Evolutionary conservation across 352 stramenopile genomes (phyloP), one percentile per base, ranked within the genome.

Genomic region (Ophiocytium majus): DNA sequence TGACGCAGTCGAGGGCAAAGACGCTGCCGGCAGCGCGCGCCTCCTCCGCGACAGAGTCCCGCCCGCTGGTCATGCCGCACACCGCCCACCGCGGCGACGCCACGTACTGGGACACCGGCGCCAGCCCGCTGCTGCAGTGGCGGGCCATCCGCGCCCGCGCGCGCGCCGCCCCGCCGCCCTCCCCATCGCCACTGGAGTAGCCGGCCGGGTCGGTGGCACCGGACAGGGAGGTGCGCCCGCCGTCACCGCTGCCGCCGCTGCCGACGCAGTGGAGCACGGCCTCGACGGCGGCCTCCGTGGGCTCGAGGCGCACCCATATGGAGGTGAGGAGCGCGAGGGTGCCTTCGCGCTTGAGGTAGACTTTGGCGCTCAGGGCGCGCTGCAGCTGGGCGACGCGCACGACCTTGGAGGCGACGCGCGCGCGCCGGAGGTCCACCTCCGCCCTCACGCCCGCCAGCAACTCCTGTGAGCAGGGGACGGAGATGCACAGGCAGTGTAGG

Each of bases 1-100:
- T 86, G 0, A 86, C 28, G 57, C 78, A 79, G 78, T 86, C 83
- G 37, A 86, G 79, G 23, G 78, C 83, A 23, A 86, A 75, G 1
- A 84, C 74, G 83, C 36, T 86, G 14, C 76, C 49, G 34, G 79
- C 78, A 28, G 63, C 79, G 9, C 83, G 83, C 19, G 84, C 50
- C n/a, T 82, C 83, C 23, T 82, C 34, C 43, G 49, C 50, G n/a
- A 84, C 64, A 19, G 66, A 5, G 10, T 9, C 31, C 10, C 9
- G 9, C 63, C n/a, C 32, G 43, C 35, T 66, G 76, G 76, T 50
- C 78, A 32, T 80, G 33, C 9, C 33, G 57, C 57, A 74, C 34
- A 32, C 79, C 74, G 34, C 83, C 74, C 57, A 84, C 34, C 36
- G 64, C 63, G 32, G 63, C 31, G n/a, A 34, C 0, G 50, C 75